phyloP scores from a whole-genome alignment of 2,329 filamentous ascomycete genomes.

The Trichoderma polysporum region DNA sequence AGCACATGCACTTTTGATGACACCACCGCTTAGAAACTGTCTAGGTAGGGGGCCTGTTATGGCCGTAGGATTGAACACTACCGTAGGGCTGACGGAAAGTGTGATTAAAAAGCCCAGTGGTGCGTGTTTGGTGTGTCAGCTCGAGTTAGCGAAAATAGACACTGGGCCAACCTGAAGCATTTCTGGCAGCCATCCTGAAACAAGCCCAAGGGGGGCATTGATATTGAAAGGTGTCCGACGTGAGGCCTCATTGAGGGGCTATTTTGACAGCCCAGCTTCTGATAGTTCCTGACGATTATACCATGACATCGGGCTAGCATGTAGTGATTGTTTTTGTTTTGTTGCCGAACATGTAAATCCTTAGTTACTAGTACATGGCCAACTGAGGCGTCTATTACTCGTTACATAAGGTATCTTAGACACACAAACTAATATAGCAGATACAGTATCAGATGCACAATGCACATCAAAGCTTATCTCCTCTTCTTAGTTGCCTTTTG shows the following conservation, averaged over 20 bases:
- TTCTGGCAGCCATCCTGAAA: background rate
- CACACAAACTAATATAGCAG: background rate
- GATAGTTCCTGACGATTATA: background rate
- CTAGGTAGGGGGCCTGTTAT: background rate
- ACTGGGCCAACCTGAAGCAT: constrained; percentile 4
- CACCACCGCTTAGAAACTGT: background rate
- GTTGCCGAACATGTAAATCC: background rate
- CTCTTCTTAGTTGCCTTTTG: constrained; percentile 47
- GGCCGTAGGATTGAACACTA: background rate
- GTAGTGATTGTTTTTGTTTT: background rate
- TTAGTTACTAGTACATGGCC: background rate
- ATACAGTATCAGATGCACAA: background rate
- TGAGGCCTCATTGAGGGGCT: background rate
- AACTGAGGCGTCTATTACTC: background rate
- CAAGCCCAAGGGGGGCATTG: background rate
- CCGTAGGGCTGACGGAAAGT: constrained; percentile 14
- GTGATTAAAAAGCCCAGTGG: background rate
- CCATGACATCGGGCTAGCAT: background rate
- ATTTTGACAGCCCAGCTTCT: background rate
- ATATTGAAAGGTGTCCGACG: background rate
- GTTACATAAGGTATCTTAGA: background rate
- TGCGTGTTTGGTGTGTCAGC: background rate
- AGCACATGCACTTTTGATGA: constrained; percentile 7
- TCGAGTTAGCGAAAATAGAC: background rate
- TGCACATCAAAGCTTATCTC: constrained; percentile 33